A percentile compares a stretch with the other conserved stretches of the same genome.
phyloP scores from a whole-genome alignment of 306 rosid genomes.

The Pyrus betulifolia region DNA sequence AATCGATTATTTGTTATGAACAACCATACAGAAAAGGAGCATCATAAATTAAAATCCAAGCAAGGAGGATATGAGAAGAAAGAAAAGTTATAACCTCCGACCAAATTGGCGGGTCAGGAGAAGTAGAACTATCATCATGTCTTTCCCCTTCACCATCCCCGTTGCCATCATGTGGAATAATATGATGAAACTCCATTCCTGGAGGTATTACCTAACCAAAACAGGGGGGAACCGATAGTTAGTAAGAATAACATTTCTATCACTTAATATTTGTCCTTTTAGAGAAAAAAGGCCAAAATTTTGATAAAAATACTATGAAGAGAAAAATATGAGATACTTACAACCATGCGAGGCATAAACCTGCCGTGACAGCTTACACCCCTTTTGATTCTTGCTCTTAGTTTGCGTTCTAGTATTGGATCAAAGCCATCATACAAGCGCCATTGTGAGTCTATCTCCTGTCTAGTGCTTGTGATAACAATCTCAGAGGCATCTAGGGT shows the following conservation, averaged over 20 bases:
- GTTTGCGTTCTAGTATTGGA: conserved; percentile 51
- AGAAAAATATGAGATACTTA: conserved; percentile 26
- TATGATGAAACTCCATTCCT: conserved; percentile 64
- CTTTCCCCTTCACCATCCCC: conserved; percentile 37
- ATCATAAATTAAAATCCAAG: neutral
- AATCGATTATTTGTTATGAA: neutral
- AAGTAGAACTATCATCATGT: conserved; percentile 30
- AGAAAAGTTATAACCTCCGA: conserved; percentile 36
- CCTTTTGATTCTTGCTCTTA: conserved; percentile 49
- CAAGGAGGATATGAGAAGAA: neutral
- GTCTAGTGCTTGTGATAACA: conserved; percentile 57
- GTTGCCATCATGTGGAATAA: conserved; percentile 43
- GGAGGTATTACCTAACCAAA: conserved; percentile 53
- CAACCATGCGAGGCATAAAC: conserved; percentile 59
- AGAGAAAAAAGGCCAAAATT: neutral
- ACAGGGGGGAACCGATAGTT: neutral
- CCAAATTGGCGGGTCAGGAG: conserved; percentile 50
- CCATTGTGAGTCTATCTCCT: conserved; percentile 62
- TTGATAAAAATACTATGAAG: neutral
- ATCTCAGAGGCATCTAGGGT: conserved; percentile 56
- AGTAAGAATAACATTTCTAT: neutral
- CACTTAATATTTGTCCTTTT: neutral
- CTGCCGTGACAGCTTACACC: conserved; percentile 54
- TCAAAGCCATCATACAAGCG: conserved; percentile 64
- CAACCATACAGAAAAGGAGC: neutral